Evolutionary conservation across 352 stramenopile species (phyloP), one percentile per base, ranked within the genome.

Genomic region (Pythium guiyangense): DNA sequence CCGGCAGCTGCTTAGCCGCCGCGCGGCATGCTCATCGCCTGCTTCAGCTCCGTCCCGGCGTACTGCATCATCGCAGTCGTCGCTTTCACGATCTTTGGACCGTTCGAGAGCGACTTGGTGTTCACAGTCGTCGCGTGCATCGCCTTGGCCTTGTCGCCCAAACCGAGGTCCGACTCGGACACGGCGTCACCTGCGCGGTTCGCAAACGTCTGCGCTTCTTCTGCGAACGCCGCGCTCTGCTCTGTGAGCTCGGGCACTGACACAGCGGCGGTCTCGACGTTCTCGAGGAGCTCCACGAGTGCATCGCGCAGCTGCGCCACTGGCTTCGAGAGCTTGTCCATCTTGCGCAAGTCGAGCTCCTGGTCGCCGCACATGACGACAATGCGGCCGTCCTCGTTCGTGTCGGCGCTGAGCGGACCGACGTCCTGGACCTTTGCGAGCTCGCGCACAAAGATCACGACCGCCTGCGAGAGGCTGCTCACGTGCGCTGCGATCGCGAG

Each of bases 11-110:
- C n/a, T n/a, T 73, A 77, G 6, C 66, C 72, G 11, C 74, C 74
- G 4, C 56, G 54, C 0, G 74, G 72, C 48, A 77, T 79, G 44
- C 55, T 54, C 44, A 77, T 60, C 40, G 70, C 72, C 50, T 85
- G 47, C 10, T 66, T 52, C 3, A 86, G 54, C 50, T 86, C 75
- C 6, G 52, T 62, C 20, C 49, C 70, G 1, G 73, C 71, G 51
- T 84, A 86, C 54, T 77, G 57, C n/a, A 86, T 64, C 73, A 86
- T 86, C n/a, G 47, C 29, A 17, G 63, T 66, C 25, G 73, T 86
- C 27, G 69, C 71, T 17, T 63, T 64, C 34, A 67, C 71, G 40
- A 86, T 78, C 50, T 81, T 77, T 1, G 75, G 75, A 0, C 69
- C 73, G 44, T 77, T 79, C 40, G 68, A 54, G 15, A 86, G 59